Percentiles rank a stretch among this genome's conserved stretches.
Conservation (phyloP, 2,329 filamentous ascomycete genomes). For the Karstenula rhodostoma region DNA sequence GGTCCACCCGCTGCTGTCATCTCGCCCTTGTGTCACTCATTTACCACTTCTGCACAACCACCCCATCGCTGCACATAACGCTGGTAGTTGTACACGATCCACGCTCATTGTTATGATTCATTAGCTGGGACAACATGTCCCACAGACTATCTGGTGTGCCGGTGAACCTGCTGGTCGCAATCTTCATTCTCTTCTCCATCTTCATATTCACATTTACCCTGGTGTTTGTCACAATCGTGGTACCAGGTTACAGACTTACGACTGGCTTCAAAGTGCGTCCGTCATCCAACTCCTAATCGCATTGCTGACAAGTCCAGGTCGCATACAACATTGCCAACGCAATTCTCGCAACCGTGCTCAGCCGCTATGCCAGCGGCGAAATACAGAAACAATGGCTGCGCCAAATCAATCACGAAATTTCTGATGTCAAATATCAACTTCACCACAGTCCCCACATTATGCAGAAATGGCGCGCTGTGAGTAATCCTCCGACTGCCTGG, state of each 20-base stretch:
- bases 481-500: conserved; percentile 1
- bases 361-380: conserved; percentile 12
- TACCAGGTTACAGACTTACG: conserved; percentile 13
- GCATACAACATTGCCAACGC: conserved; percentile 17
- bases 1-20: neutral
- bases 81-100: conserved; percentile 6
- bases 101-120: conserved; percentile 8
- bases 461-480: conserved; percentile 13
- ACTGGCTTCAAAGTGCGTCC: conserved; percentile 10
- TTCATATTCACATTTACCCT: conserved; percentile 6
- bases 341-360: conserved; percentile 13
- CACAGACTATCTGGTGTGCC: conserved; percentile 11
- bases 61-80: conserved; percentile 1
- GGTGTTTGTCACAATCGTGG: conserved; percentile 7
- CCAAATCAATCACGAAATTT: conserved; percentile 17
- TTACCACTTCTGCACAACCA: neutral
- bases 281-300: neutral
- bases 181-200: conserved; percentile 10
- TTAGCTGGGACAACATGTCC: conserved; percentile 12
- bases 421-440: conserved; percentile 14
- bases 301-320: neutral
- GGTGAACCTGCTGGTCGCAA: conserved; percentile 7
- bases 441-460: conserved; percentile 9
- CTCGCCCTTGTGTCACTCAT: conserved; percentile 4
- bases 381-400: conserved; percentile 18